Evolutionary conservation across 2,329 filamentous ascomycete species (phyloP).

Genomic region (Dichotomopilus funicola): DNA sequence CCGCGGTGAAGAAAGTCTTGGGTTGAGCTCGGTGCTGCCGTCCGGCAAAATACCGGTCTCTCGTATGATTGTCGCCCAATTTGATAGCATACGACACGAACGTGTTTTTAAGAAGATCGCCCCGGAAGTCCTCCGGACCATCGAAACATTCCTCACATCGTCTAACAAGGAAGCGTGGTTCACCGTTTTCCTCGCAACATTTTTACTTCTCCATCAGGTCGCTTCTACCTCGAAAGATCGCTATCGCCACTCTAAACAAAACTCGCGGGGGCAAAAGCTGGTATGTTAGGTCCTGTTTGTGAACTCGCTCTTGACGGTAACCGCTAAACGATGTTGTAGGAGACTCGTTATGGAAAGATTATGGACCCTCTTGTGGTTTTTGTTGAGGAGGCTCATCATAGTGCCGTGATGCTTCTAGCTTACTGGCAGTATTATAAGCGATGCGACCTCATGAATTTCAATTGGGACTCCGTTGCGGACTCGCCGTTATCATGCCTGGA

Average conservation of each 20-base stretch:
- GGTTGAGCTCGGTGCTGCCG: conserved; percentile 33
- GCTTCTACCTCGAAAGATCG: conserved; percentile 36
- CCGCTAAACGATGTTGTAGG: conserved; percentile 1
- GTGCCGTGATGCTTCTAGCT: conserved; percentile 40
- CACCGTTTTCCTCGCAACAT: conserved; percentile 35
- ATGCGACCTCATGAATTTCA: conserved; percentile 26
- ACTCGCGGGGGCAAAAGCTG: conserved; percentile 26
- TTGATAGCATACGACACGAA: conserved; percentile 37
- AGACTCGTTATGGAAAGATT: conserved; percentile 18
- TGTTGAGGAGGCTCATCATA: conserved; percentile 39
- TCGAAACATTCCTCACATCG: conserved; percentile 32
- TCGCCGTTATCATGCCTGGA: conserved; percentile 28
- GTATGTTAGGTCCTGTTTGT: conserved; percentile 15
- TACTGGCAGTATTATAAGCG: conserved; percentile 48
- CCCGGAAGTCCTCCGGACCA: conserved; percentile 29
- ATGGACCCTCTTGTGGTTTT: conserved; percentile 34
- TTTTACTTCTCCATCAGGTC: conserved; percentile 39
- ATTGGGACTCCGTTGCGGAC: conserved; percentile 25
- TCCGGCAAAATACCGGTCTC: conserved; percentile 34
- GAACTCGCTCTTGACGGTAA: not conserved
- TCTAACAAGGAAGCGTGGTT: conserved; percentile 31
- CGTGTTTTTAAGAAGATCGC: conserved; percentile 31
- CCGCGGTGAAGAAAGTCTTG: conserved; percentile 34
- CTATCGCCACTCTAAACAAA: conserved; percentile 36
- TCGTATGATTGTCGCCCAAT: conserved; percentile 40